phyloP scores from a whole-genome alignment of 345 rosid species.

The Syzygium aromaticum region DNA sequence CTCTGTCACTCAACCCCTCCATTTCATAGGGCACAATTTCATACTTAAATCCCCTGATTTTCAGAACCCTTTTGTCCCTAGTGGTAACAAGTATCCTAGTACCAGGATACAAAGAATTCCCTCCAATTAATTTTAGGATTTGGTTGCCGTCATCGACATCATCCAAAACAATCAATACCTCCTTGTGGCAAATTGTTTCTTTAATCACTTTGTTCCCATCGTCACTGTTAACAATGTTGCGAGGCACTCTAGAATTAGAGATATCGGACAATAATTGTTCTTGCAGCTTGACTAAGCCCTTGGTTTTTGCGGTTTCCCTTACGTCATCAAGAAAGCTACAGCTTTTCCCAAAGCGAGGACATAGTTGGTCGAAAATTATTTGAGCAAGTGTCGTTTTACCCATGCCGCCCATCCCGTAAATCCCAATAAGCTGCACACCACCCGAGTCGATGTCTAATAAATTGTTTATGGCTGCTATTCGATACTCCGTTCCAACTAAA shows the following conservation, averaged over 20 bases:
- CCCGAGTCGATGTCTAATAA: no score
- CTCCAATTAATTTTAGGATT: not conserved
- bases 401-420: not conserved
- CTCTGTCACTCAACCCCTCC: accelerated
- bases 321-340: not conserved
- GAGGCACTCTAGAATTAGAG: not conserved
- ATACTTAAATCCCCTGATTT: not conserved
- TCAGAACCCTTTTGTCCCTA: not conserved
- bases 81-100: not conserved
- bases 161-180: not conserved
- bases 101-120: accelerated
- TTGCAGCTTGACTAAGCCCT: not conserved
- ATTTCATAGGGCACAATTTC: accelerated
- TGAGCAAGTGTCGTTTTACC: not conserved
- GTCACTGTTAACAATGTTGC: accelerated
- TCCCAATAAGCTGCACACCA: not conserved
- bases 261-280: not conserved
- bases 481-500: no score
- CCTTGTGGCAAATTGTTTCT: not conserved
- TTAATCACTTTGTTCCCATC: accelerated
- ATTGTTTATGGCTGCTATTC: no score
- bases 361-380: accelerated
- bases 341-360: not conserved
- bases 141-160: not conserved
- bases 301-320: not conserved